Conservation (phyloP, 768 basidiomycete species). For the Mycena haematopus region DNA sequence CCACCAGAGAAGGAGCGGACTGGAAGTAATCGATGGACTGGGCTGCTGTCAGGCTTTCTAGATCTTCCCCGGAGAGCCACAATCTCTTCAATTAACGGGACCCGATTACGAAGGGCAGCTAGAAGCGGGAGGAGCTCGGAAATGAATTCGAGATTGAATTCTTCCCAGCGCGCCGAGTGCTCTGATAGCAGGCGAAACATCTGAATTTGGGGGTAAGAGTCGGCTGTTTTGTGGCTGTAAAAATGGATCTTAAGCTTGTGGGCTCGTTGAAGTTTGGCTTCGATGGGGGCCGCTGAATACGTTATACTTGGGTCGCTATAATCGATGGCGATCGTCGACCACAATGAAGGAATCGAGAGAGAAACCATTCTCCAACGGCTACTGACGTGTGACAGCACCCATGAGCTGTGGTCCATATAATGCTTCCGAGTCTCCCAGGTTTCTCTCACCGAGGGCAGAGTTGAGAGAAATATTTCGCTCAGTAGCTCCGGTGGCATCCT, state of each 20-base stretch:
- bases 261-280: background rate
- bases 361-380: background rate
- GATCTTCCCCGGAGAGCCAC: background rate
- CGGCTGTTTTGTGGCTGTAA: background rate
- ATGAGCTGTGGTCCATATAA: background rate
- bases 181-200: background rate
- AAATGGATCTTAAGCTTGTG: background rate
- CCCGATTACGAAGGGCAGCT: background rate
- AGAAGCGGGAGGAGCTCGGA: background rate
- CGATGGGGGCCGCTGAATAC: background rate
- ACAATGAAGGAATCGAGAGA: background rate
- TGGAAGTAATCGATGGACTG: background rate
- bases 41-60: too few species aligned
- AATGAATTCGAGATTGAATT: background rate
- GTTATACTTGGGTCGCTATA: background rate
- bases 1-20: background rate
- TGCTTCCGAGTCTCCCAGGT: too few species aligned
- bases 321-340: background rate
- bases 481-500: conserved; percentile 14
- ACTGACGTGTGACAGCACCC: background rate
- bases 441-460: conserved; percentile 8
- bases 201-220: background rate
- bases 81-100: background rate
- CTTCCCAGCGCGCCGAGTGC: background rate
- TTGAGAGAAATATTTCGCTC: conserved; percentile 3